These are phyloP conservation scores for Marasmius sp. DNA, from an alignment of 1,284 basidiomycete genomes.

Conservation along the genomic window DNA sequence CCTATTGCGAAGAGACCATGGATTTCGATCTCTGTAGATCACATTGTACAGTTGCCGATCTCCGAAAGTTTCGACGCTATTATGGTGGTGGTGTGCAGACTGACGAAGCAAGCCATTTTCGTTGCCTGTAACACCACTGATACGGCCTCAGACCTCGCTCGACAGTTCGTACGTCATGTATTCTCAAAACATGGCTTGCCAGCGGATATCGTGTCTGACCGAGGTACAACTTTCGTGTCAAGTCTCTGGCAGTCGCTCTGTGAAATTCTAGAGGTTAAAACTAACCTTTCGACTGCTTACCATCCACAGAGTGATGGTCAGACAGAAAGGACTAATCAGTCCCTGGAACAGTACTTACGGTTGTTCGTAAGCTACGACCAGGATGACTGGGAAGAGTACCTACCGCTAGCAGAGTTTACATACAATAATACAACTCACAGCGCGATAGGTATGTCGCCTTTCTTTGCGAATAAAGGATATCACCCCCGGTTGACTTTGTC, in stretches of 20 bases:
- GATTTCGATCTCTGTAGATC: constrained; percentile 5
- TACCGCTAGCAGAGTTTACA: not conserved
- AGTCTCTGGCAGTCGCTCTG: not conserved
- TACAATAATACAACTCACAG: not conserved
- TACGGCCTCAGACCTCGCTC: not conserved
- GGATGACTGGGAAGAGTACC: not conserved
- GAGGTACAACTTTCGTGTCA: not conserved
- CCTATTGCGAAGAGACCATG: not conserved
- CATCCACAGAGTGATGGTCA: not conserved
- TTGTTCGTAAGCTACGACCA: not conserved
- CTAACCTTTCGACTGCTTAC: not conserved
- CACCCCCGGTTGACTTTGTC: not conserved
- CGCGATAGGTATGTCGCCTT: not conserved
- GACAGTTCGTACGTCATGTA: not conserved
- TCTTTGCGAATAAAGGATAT: not conserved
- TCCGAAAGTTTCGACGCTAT: constrained; percentile 27
- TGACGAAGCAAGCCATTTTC: too few species aligned
- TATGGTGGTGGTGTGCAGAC: constrained; percentile 16
- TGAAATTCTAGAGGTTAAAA: not conserved
- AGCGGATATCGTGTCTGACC: not conserved
- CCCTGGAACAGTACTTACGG: not conserved
- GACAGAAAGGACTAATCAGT: not conserved
- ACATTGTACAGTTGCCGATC: constrained; percentile 26
- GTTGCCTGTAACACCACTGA: too few species aligned
- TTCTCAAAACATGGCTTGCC: constrained; percentile 5